Evolutionary conservation across 257 asterid genomes (phyloP).

Genomic region (Sherardia arvensis): DNA sequence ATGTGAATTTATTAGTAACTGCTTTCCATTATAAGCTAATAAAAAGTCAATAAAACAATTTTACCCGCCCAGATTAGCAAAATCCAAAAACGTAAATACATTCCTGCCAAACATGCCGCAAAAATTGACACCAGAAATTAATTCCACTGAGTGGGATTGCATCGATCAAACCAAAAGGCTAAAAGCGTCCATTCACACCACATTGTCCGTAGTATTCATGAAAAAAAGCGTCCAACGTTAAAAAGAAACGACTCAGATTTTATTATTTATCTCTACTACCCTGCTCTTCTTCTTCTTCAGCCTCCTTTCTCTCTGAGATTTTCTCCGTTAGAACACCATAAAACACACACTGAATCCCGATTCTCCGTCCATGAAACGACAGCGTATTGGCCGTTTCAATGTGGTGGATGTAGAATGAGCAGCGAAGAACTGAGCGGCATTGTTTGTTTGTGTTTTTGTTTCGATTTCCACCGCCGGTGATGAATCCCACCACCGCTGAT

Average conservation of each 20-base stretch:
- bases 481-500: constrained; percentile 71
- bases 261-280: not conserved
- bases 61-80: not conserved
- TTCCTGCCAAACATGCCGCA: constrained; percentile 14
- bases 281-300: not conserved
- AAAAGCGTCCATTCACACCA: constrained; percentile 11
- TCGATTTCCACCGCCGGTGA: constrained; percentile 39
- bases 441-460: constrained; percentile 12
- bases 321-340: not conserved
- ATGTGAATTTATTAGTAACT: no score
- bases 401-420: constrained; percentile 19
- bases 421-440: constrained; percentile 32
- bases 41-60: not conserved
- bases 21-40: not conserved
- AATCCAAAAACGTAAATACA: not conserved
- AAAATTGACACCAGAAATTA: constrained; percentile 6
- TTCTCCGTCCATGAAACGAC: not conserved
- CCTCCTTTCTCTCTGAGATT: not conserved
- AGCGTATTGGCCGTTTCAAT: not conserved
- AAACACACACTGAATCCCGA: constrained; percentile 1
- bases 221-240: constrained; percentile 34
- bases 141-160: not conserved
- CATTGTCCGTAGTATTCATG: constrained; percentile 13
- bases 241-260: constrained; percentile 17
- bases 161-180: constrained; percentile 12